These are phyloP conservation scores for Myriosclerotinia curreyana DNA, from an alignment of 2,329 filamentous ascomycete species.

Conservation along the genomic window DNA sequence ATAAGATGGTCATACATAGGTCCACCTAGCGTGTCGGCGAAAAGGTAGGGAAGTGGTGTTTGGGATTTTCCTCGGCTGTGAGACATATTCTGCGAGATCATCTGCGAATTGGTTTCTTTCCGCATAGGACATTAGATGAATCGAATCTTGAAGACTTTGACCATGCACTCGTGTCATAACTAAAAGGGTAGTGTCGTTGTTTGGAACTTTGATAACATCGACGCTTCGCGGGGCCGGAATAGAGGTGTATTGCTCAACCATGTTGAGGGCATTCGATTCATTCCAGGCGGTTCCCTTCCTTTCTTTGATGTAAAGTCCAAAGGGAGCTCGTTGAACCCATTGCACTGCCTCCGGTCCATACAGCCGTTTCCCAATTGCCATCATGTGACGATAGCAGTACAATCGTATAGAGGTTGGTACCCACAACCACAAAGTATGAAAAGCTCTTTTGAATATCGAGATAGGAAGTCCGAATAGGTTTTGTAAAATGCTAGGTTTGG, in stretches of 20 bases:
- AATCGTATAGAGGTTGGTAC: neutral
- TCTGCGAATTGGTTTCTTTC: conserved; percentile 2
- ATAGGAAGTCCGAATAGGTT: neutral
- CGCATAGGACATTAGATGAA: neutral
- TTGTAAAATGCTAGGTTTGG: neutral
- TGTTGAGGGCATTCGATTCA: conserved; percentile 9
- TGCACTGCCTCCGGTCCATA: neutral
- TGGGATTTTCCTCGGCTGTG: neutral
- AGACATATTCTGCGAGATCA: neutral
- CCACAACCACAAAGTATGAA: neutral
- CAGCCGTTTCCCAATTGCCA: neutral
- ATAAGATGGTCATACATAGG: conserved; percentile 1
- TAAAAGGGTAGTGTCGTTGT: neutral
- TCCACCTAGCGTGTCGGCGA: neutral
- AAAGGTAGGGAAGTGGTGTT: neutral
- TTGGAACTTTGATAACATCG: neutral
- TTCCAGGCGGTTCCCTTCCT: neutral
- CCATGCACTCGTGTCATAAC: neutral
- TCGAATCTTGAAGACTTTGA: neutral
- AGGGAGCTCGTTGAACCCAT: conserved; percentile 5
- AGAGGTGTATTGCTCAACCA: neutral
- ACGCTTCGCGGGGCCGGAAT: neutral
- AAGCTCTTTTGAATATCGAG: neutral
- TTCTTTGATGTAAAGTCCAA: neutral
- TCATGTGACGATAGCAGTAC: neutral